phyloP scores from a whole-genome alignment of 306 rosid genomes.

The Myrica gale region DNA sequence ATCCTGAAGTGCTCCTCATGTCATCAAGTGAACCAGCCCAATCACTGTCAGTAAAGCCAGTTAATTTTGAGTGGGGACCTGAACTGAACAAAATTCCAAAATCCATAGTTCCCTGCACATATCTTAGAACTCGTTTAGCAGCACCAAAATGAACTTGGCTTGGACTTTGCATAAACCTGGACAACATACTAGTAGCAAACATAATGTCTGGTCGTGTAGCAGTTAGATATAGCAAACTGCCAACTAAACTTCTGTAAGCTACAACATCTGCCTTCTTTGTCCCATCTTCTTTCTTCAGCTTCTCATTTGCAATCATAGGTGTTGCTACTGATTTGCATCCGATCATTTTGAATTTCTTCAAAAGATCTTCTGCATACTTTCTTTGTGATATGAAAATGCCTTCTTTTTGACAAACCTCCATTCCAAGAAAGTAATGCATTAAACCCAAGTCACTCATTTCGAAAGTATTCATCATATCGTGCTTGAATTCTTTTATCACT shows the following conservation, averaged over 20 bases:
- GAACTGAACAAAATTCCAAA: background rate
- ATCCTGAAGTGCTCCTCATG: background rate
- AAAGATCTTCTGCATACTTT: background rate
- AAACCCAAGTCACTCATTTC: no score
- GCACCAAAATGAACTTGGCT: background rate
- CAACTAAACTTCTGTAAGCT: background rate
- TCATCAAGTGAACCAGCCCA: background rate
- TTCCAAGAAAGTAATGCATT: no score
- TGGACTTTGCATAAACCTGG: background rate
- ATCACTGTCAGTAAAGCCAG: background rate
- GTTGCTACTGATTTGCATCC: background rate
- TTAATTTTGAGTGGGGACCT: background rate
- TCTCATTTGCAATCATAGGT: background rate
- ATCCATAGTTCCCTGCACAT: background rate
- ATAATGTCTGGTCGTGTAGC: no score
- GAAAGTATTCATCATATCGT: no score
- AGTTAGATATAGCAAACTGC: background rate
- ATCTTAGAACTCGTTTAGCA: background rate
- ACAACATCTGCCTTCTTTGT: background rate
- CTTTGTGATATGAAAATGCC: no score
- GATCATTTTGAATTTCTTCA: background rate
- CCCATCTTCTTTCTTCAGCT: background rate
- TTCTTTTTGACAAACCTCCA: no score
- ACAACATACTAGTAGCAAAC: background rate
- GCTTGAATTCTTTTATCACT: no score